Base-by-base conservation (phyloP, 2,329 filamentous ascomycete species). In the Alternaria longipes region DNA sequence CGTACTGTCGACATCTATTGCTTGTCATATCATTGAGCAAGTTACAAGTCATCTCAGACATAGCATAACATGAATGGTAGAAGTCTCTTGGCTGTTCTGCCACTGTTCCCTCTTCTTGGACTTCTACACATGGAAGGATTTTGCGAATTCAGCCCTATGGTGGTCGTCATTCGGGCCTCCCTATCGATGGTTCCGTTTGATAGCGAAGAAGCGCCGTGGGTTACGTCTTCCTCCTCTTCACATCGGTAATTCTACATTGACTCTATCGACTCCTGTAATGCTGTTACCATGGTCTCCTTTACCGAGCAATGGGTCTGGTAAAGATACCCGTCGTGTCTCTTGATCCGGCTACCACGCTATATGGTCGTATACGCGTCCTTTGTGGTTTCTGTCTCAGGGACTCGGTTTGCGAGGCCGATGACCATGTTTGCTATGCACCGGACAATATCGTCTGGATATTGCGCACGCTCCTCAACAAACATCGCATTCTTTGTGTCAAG, bases 11-110 rank as follows among this genome's bases (percentile, higher is more conserved):
- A 44, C 20, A 18, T 44, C 36, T 16, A 26, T 38, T 16, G 34
- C 46, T 50, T 26, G 46, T 34, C 20, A 20, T 38, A 16, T 38
- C 20, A 22, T n/a, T 4, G 34, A 36, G 46, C 14, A 36, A 24
- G 30, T 20, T 50, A 24, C 22, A 36, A 34, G 34, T 55, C 57
- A 56, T n/a, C 11, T 26, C 24, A 50, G 41, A 50, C 26, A 59
- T 47, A n/a, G 47, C 12, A 32, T 20, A 14, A 46, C 4, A 46
- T 32, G 12, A 18, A 22, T 14, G 16, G 24, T 41, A 9, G 24
- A 30, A 52, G 9, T 12, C n/a, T 26, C 32, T 22, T 16, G 16
- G 36, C 9, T 20, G 16, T 41, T 26, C 36, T 16, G 16, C 14
- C 12, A 41, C 41, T 9, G 20, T 40, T 52, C 22, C 7, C 49